phyloP scores from a whole-genome alignment of 345 rosid genomes.

The Hibiscus tridactylites region DNA sequence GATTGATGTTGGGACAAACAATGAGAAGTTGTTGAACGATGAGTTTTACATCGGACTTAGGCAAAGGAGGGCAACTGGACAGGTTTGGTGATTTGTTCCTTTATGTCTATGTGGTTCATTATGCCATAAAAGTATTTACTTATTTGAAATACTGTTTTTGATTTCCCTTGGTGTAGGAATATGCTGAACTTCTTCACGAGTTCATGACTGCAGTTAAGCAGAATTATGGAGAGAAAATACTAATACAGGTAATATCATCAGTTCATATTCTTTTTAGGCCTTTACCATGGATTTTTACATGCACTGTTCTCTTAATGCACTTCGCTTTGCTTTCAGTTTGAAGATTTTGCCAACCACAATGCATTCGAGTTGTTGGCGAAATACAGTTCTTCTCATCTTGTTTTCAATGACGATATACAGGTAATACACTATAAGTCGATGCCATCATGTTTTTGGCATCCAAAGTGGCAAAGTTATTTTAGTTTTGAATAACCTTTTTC shows the following conservation, averaged over 20 bases:
- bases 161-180: conserved; percentile 42
- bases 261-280: neutral
- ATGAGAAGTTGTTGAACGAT: conserved; percentile 55
- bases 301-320: conserved; percentile 4
- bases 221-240: conserved; percentile 86
- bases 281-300: neutral
- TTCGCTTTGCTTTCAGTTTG: conserved; percentile 51
- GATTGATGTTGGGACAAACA: conserved; percentile 91
- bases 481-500: neutral
- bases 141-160: conserved; percentile 12
- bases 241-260: conserved; percentile 53
- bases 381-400: conserved; percentile 76
- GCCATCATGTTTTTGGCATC: neutral
- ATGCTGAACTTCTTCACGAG: conserved; percentile 81
- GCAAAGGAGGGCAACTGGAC: conserved; percentile 76
- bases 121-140: neutral
- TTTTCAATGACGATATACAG: conserved; percentile 95
- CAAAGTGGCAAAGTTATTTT: neutral
- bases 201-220: conserved; percentile 91
- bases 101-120: neutral
- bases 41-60: conserved; percentile 84
- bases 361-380: conserved; percentile 78
- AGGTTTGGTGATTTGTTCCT: conserved; percentile 32
- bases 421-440: conserved; percentile 22
- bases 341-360: conserved; percentile 96